phyloP scores from a whole-genome alignment of 768 basidiomycete genomes.

The Paxillus involutus region DNA sequence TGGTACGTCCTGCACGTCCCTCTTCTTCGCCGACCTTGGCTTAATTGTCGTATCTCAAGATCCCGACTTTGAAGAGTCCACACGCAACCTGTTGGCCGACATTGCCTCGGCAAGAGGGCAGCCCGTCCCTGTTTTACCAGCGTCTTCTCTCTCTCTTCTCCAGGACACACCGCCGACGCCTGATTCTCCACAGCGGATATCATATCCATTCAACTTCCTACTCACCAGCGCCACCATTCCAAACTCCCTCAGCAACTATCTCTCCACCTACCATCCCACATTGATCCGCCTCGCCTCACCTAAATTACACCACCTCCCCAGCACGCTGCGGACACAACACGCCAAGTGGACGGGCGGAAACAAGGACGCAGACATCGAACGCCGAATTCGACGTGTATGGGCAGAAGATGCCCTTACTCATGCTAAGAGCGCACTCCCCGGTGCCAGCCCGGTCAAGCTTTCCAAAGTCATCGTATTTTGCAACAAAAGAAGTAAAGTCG shows the following conservation, averaged over 20 bases:
- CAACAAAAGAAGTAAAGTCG: slow-evolving; percentile 72
- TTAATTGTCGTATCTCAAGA: slow-evolving; percentile 43
- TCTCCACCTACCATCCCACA: slow-evolving; percentile 59
- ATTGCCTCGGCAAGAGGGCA: slow-evolving; percentile 60
- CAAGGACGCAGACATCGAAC: slow-evolving; percentile 77
- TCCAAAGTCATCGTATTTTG: slow-evolving; percentile 82
- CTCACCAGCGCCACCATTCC: slow-evolving; percentile 90
- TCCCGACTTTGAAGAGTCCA: slow-evolving; percentile 78
- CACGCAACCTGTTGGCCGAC: slow-evolving; percentile 66
- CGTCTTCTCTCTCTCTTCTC: slow-evolving; percentile 18
- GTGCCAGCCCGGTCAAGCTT: slow-evolving; percentile 31
- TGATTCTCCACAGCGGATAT: slow-evolving; percentile 15
- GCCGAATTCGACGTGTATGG: slow-evolving; percentile 73
- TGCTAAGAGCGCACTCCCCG: slow-evolving; percentile 23
- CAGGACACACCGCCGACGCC: slow-evolving; percentile 3
- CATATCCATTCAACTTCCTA: slow-evolving; percentile 79
- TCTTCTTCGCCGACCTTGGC: background rate
- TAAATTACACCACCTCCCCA: slow-evolving; percentile 75
- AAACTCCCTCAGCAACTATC: slow-evolving; percentile 63
- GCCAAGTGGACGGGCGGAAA: slow-evolving; percentile 78
- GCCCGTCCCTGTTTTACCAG: slow-evolving; percentile 14
- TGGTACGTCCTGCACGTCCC: slow-evolving; percentile 44
- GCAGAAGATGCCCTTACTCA: slow-evolving; percentile 52
- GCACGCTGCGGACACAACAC: slow-evolving; percentile 68
- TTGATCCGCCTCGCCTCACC: slow-evolving; percentile 80